Evolutionary conservation across 768 basidiomycete species (phyloP), one percentile per base, ranked within the genome.

Genomic region (Hygrophoropsis aurantiaca): DNA sequence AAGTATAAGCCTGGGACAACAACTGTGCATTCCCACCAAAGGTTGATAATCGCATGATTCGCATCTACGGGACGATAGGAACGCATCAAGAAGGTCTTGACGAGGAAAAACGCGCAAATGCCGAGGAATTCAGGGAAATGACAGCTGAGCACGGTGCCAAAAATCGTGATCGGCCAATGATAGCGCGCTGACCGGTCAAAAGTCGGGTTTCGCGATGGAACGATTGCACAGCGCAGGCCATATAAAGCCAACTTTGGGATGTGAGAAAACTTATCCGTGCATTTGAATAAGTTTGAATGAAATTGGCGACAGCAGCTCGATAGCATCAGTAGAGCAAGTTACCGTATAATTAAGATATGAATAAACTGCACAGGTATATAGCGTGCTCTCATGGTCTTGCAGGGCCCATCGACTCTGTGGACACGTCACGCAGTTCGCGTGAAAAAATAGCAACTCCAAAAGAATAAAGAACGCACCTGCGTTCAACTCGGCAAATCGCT

Each of bases 401-500:
- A 23, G 60, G 46, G 16, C 42, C 44, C 64, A 68, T 67, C 23
- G 66, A 61, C 52, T 66, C 64, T 68, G 59, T 34, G 45, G 44
- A 38, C 47, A 47, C n/a, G 16, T 10, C 2, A 7, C 50, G 24
- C 49, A 32, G 15, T 18, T 26, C 5, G 5, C 18, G 30, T 27
- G 11, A 19, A 19, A n/a, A n/a, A 40, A 32, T 32, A 30, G 27
- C 21, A 20, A 23, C 15, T 10, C 15, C 21, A 20, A 11, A 39
- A 5, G 34, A 26, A 23, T 32, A 16, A 18, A 21, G 26, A 13
- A 74, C 88, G 49, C 54, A 93, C 94, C 94, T 44, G 91, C 91
- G 59, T 93, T 95, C 52, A 87, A 71, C 64, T 95, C 94, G 37
- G 92, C 91, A 62, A 95, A 97, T 38, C 94, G 80, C 23, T 91